Evolutionary conservation across 352 stramenopile species (phyloP).

Genomic region (Pythium rishiriense): DNA sequence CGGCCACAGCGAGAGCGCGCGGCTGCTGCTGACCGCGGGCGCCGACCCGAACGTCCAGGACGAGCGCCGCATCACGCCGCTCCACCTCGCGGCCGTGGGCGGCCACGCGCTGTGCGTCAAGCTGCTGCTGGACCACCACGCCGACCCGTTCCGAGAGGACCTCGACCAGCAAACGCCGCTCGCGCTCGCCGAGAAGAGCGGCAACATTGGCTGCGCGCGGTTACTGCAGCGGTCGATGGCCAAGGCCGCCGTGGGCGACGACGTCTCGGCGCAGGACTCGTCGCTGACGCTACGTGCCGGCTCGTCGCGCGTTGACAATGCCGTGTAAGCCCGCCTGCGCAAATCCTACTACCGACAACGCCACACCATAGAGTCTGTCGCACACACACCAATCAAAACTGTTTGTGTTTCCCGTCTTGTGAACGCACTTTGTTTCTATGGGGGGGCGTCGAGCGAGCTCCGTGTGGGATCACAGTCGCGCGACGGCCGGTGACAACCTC

Average conservation of each 20-base stretch:
- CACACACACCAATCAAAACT: neutral
- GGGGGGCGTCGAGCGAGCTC: neutral
- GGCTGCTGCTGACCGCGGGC: conserved; percentile 54
- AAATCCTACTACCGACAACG: too few relatives aligned
- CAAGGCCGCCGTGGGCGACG: conserved; percentile 57
- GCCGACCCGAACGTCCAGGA: conserved; percentile 74
- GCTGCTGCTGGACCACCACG: conserved; percentile 76
- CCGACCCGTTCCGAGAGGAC: conserved; percentile 79
- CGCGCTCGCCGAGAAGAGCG: conserved; percentile 65
- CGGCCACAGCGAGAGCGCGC: conserved; percentile 80
- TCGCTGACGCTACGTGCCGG: conserved; percentile 67
- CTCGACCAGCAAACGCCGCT: conserved; percentile 73
- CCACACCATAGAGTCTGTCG: neutral
- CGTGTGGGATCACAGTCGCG: conserved; percentile 7
- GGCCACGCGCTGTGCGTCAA: conserved; percentile 82
- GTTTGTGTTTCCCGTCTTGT: neutral
- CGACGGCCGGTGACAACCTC: neutral
- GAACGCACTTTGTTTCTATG: neutral
- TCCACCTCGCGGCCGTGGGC: conserved; percentile 70
- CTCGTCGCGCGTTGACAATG: conserved; percentile 60
- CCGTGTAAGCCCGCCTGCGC: conserved; percentile 43
- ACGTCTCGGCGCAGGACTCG: conserved; percentile 24
- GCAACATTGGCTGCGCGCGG: conserved; percentile 74
- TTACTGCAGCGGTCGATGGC: conserved; percentile 80
- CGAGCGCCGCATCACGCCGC: conserved; percentile 69